Evolutionary conservation across 2,329 filamentous ascomycete species (phyloP), one percentile per base, ranked within the genome.

Genomic region (Simplicillium aogashimaense): DNA sequence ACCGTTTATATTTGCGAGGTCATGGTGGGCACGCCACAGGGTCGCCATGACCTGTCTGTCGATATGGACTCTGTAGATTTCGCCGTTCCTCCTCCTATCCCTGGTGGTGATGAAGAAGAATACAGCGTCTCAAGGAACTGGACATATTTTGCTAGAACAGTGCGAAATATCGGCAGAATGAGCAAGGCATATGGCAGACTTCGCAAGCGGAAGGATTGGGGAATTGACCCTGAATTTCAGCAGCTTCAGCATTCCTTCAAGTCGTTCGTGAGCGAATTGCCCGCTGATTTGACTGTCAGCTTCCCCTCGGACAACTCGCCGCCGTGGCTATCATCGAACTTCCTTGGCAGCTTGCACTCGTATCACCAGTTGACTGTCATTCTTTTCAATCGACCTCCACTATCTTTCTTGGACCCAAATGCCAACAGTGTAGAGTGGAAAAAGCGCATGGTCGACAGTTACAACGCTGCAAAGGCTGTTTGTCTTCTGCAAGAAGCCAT

Each of bases 21-120:
- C 33, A 94, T 97, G 85, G 81, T 95, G 50, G 90, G 90, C 41
- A 88, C 84, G 15, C 86, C 90, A 3, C 89, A 97, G 78, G 90
- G 89, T 87, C 85, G 86, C 25, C 81, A 78, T 36, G 87, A 95
- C 58, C 76, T 90, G 42, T 72, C 83, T 2, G 82, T 95, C 7
- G 74, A 82, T 35, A 67, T 80, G 18, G 80, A 87, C 14, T 80
- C 83, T 0, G 78, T 95, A 13, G 85, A 95, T 53, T 79, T 89
- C 47, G 72, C 71, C 33, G 66, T 86, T 18, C 77, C 78, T 2
- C 67, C 76, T 42, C 76, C 76, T 15, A 65, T 77, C 38, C 69
- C 77, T 13, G 81, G 82, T 28, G 67, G 81, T 8, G 85, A 94
- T 53, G 78, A 85, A 3, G 74, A 75, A 29, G 89, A 95, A 55